Percentiles rank a stretch among this genome's conserved stretches.
Evolutionary conservation across 805 yeast species (phyloP).

Genomic region (Kodamaea laetipori): DNA sequence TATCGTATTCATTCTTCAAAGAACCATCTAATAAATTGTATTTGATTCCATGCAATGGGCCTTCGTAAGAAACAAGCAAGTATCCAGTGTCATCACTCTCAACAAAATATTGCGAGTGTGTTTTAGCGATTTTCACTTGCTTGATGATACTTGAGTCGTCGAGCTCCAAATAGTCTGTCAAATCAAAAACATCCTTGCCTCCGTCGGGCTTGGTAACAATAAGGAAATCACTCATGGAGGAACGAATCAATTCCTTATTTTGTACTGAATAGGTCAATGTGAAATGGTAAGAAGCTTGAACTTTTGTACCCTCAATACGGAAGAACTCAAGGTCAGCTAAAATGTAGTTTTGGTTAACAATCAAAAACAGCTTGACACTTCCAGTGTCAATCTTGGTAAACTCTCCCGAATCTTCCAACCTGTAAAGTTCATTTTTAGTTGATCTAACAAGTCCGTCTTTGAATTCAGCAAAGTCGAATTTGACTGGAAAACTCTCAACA

Average conservation of each 20-base stretch:
- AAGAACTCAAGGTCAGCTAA: slow-evolving; percentile 9
- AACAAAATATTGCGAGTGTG: slow-evolving; percentile 6
- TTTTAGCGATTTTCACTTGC: slow-evolving; percentile 12
- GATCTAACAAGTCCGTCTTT: slow-evolving; percentile 16
- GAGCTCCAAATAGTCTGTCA: slow-evolving; percentile 25
- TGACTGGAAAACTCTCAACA: slow-evolving; percentile 7
- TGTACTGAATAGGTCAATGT: neutral
- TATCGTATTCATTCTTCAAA: slow-evolving; percentile 2
- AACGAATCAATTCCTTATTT: slow-evolving; percentile 4
- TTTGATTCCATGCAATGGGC: slow-evolving; percentile 8
- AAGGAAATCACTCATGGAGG: slow-evolving; percentile 16
- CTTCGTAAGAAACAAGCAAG: slow-evolving; percentile 15
- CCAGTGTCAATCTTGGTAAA: slow-evolving; percentile 1
- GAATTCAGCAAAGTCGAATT: slow-evolving; percentile 9
- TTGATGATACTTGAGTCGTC: slow-evolving; percentile 21
- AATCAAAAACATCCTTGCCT: slow-evolving; percentile 18
- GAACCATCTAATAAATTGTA: slow-evolving; percentile 16
- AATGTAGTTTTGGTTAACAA: slow-evolving; percentile 14
- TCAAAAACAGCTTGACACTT: slow-evolving; percentile 3
- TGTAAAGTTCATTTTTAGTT: slow-evolving; percentile 11
- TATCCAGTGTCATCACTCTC: slow-evolving; percentile 7
- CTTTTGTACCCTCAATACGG: slow-evolving; percentile 7
- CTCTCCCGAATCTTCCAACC: slow-evolving; percentile 5
- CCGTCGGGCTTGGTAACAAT: slow-evolving; percentile 8
- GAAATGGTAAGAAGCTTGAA: slow-evolving; percentile 4